These are phyloP conservation scores for Colletotrichum coccodes DNA, from an alignment of 2,329 filamentous ascomycete genomes.

Conservation along the genomic window DNA sequence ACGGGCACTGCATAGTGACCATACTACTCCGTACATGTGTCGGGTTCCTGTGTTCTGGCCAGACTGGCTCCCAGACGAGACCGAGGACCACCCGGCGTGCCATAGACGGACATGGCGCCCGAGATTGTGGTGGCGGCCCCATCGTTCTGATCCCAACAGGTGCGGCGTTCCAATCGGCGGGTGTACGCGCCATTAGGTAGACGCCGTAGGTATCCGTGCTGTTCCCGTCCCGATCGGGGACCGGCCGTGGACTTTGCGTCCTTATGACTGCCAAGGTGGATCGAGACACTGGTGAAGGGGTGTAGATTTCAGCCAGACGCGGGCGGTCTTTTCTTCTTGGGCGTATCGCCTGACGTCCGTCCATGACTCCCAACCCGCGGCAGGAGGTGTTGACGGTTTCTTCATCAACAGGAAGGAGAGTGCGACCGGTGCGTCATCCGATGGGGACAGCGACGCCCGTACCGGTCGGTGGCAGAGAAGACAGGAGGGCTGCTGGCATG, in stretches of 20 bases:
- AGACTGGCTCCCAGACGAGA: not conserved
- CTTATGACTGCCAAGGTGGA: constrained; percentile 15
- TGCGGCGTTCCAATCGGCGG: constrained; percentile 19
- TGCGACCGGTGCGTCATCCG: not conserved
- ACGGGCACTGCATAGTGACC: not conserved
- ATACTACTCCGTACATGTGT: not conserved
- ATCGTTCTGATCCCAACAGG: constrained; percentile 10
- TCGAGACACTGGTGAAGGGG: not conserved
- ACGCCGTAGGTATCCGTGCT: constrained; percentile 14
- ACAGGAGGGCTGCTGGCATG: not conserved
- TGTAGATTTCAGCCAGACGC: not conserved
- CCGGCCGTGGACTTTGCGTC: constrained; percentile 4
- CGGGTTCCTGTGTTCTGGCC: not conserved
- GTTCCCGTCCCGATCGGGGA: constrained; percentile 22
- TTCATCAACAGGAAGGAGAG: not conserved
- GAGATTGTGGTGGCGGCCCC: constrained; percentile 21
- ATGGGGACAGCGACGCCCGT: not conserved
- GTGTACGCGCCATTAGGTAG: constrained; percentile 1
- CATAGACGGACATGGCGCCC: constrained; percentile 21
- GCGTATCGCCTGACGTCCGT: not conserved
- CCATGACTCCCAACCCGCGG: not conserved
- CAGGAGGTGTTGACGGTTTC: not conserved
- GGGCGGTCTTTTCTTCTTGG: not conserved
- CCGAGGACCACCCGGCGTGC: not conserved
- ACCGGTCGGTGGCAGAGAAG: not conserved